A percentile compares a stretch with the other conserved stretches of the same genome.
Evolutionary conservation across 495 filamentous ascomycete species (phyloP).

Genomic region (Polyplosphaeria fusca): DNA sequence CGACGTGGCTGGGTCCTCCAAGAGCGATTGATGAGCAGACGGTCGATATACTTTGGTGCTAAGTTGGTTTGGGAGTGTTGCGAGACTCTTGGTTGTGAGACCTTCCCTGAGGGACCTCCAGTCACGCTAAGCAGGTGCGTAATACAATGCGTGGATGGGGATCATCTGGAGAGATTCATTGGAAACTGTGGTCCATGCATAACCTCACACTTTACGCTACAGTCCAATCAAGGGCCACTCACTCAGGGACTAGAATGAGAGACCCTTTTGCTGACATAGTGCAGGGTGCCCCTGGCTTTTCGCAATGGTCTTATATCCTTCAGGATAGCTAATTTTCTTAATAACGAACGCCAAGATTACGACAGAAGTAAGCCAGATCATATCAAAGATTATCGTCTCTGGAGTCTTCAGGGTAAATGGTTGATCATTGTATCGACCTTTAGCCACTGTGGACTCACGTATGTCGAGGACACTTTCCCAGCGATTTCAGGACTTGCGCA

Average conservation of each 20-base stretch:
- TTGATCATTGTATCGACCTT: neutral
- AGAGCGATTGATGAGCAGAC: constrained; percentile 7
- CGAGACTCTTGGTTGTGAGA: constrained; percentile 1
- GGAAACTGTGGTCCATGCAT: no score
- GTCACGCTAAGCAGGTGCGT: no score
- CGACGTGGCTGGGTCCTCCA: constrained; percentile 21
- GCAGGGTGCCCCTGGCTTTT: neutral
- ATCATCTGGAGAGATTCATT: no score
- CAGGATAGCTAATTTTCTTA: neutral
- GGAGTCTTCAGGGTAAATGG: neutral
- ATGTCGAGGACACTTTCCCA: neutral
- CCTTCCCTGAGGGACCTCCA: constrained; percentile 1
- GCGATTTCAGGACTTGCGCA: constrained; percentile 39
- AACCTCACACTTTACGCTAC: no score
- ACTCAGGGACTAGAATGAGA: neutral
- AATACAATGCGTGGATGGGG: no score
- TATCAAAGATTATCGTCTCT: no score
- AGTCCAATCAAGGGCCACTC: no score
- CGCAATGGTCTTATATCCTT: neutral
- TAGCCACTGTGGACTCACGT: neutral
- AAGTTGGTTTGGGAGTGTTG: constrained; percentile 7
- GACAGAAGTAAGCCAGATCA: no score
- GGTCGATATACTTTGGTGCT: constrained; percentile 11
- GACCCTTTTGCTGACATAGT: neutral
- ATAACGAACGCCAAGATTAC: neutral